Evolutionary conservation across 768 basidiomycete species (phyloP).

Genomic region (Plicaturopsis crispa): DNA sequence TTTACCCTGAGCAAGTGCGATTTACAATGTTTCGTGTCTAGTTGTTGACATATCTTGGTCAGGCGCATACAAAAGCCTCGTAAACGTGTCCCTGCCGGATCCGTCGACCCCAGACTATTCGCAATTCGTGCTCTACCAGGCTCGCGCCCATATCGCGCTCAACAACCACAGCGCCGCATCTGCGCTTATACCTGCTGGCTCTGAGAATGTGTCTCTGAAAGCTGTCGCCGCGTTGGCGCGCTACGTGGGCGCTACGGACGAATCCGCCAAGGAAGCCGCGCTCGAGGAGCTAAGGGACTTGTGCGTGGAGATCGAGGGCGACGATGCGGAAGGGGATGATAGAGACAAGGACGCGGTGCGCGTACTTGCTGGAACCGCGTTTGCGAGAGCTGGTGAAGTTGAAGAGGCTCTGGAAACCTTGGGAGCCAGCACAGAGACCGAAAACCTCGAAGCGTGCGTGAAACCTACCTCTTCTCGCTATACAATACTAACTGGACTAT

Average conservation of each 20-base stretch:
- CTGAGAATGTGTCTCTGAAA: constrained; percentile 61
- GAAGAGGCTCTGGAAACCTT: constrained; percentile 93
- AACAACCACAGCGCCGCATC: constrained; percentile 49
- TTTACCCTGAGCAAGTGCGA: constrained; percentile 54
- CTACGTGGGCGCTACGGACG: constrained; percentile 42
- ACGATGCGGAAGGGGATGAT: constrained; percentile 59
- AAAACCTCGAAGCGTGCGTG: constrained; percentile 84
- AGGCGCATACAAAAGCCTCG: constrained; percentile 67
- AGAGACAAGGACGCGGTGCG: constrained; percentile 68
- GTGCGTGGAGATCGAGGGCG: constrained; percentile 79
- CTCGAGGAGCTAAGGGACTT: constrained; percentile 83
- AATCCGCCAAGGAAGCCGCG: constrained; percentile 42
- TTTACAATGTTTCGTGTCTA: neutral
- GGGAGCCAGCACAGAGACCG: constrained; percentile 53
- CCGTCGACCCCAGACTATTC: constrained; percentile 55
- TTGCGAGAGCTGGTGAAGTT: constrained; percentile 73
- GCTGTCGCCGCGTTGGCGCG: constrained; percentile 71
- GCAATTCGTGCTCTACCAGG: constrained; percentile 66
- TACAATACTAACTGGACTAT: neutral
- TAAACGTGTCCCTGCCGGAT: constrained; percentile 48
- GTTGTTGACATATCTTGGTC: neutral
- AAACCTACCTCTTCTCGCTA: constrained; percentile 1
- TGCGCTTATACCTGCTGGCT: constrained; percentile 44
- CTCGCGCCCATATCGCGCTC: constrained; percentile 70
- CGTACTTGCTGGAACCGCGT: constrained; percentile 82